Conservation (phyloP, 768 basidiomycete species). For the Mycena rebaudengoi region DNA sequence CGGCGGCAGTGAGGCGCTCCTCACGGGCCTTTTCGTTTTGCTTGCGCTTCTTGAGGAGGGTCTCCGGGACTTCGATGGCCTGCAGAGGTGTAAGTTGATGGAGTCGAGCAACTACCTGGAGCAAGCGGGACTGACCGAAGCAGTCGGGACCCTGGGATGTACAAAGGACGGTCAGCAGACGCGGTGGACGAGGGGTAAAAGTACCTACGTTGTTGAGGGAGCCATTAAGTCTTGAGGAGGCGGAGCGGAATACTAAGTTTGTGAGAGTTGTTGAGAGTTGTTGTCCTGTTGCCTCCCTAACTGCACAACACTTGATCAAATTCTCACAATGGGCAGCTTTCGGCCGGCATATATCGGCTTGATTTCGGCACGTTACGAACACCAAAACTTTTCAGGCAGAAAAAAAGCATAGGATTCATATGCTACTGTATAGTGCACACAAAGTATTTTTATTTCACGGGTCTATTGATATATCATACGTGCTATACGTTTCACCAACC, state of each 20-base stretch:
- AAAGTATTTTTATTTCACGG: too few species aligned
- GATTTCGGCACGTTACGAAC: too few species aligned
- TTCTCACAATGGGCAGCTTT: too few species aligned
- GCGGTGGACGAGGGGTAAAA: neutral
- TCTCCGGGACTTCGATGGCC: conserved; percentile 98
- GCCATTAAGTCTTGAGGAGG: conserved; percentile 63
- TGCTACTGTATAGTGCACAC: too few species aligned
- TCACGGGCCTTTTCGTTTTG: conserved; percentile 96
- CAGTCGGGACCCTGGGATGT: conserved; percentile 57
- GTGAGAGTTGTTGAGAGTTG: too few species aligned
- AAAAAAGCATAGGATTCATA: too few species aligned
- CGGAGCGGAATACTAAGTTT: conserved; percentile 21
- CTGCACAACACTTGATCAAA: too few species aligned
- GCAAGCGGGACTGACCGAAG: conserved; percentile 57
- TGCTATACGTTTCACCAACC: too few species aligned
- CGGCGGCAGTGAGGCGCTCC: conserved; percentile 86
- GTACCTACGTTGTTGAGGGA: conserved; percentile 67
- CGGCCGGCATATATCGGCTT: too few species aligned
- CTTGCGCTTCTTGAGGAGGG: conserved; percentile 99
- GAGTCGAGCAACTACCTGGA: conserved; percentile 1
- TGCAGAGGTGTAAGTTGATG: conserved; percentile 37
- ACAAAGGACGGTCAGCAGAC: conserved; percentile 3
- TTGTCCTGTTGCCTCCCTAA: too few species aligned
- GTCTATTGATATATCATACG: too few species aligned
- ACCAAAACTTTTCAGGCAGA: too few species aligned